phyloP scores from a whole-genome alignment of 257 asterid genomes.

The Solanum sejunctum region DNA sequence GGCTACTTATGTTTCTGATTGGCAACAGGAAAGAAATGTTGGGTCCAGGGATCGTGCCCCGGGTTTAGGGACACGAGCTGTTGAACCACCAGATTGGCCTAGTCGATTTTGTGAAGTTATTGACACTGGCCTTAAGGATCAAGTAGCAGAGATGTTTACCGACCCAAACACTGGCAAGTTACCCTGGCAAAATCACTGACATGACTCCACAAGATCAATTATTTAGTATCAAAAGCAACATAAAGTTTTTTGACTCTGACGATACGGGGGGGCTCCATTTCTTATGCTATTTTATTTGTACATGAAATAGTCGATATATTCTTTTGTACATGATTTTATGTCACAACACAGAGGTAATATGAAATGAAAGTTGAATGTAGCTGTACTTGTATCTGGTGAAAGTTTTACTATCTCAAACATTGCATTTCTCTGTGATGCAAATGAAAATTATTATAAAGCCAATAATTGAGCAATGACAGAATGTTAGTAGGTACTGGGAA shows the following conservation, averaged over 20 bases:
- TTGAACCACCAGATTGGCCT: constrained; percentile 63
- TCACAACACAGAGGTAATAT: background rate
- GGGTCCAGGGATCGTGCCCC: constrained; percentile 72
- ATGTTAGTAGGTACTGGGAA: background rate
- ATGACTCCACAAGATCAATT: background rate
- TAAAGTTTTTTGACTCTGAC: background rate
- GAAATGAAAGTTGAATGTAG: background rate
- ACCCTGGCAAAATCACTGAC: constrained; percentile 46
- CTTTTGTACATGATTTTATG: background rate
- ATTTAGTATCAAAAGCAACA: background rate
- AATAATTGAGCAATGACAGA: background rate
- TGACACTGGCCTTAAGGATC: constrained; percentile 43
- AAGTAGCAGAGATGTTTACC: constrained; percentile 16
- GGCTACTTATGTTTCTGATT: constrained; percentile 70
- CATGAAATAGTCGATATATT: background rate
- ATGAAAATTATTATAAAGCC: background rate
- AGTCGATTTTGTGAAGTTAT: constrained; percentile 48
- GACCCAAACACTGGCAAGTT: constrained; percentile 30
- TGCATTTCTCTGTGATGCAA: background rate
- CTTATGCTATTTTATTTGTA: background rate
- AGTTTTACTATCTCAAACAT: background rate
- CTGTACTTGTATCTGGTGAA: background rate
- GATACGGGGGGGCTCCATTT: background rate
- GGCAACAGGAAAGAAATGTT: constrained; percentile 49
- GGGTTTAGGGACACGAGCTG: constrained; percentile 60